phyloP scores from a whole-genome alignment of 306 rosid genomes.

The Quercus wislizeni region DNA sequence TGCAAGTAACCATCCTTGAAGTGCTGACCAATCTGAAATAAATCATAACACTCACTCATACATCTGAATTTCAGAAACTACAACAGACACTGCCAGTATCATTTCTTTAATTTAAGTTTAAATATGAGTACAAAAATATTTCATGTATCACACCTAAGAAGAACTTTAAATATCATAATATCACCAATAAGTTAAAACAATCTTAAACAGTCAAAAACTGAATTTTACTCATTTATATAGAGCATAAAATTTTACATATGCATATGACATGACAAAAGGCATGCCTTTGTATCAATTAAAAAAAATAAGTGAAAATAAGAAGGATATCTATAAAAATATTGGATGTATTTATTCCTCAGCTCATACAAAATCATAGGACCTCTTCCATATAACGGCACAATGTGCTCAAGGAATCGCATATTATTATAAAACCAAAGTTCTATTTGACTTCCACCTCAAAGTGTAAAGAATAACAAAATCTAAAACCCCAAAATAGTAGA shows the following conservation, averaged over 20 bases:
- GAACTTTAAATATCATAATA: not conserved
- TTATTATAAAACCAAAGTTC: not conserved
- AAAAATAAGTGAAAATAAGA: not conserved
- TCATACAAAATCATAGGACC: not conserved
- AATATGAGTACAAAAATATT: not conserved
- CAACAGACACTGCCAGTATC: not conserved
- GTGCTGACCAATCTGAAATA: conserved; percentile 88
- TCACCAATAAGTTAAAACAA: not conserved
- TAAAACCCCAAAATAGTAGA: not conserved
- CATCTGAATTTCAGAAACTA: conserved; percentile 9
- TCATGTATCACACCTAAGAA: not conserved
- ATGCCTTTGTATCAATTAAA: not conserved
- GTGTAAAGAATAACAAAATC: not conserved
- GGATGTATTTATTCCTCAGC: not conserved
- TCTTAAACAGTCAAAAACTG: not conserved
- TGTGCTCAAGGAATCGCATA: not conserved
- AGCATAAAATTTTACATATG: not conserved
- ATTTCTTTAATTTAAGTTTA: not conserved
- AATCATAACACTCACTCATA: conserved; percentile 8
- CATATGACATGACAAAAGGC: not conserved
- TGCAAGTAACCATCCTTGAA: conserved; percentile 94
- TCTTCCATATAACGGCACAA: conserved; percentile 2
- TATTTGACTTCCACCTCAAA: not conserved
- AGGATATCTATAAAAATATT: not conserved
- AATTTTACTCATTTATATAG: not conserved